Percentiles rank a stretch among this genome's conserved stretches.
These are phyloP conservation scores for Elymus sibiricus DNA, from an alignment of 176 grass and related monocot genomes.

Conservation along the genomic window DNA sequence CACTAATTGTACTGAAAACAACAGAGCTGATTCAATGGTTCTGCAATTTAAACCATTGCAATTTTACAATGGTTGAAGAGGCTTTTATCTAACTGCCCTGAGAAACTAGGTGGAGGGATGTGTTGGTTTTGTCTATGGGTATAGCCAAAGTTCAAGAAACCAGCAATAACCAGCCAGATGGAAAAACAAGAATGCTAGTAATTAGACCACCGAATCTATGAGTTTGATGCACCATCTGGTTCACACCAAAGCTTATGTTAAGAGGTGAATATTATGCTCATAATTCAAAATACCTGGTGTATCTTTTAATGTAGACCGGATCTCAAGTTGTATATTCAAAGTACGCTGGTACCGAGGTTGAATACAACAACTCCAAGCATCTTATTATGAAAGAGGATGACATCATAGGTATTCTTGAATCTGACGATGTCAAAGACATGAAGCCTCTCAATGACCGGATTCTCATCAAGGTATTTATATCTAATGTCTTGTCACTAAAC, in stretches of 20 bases:
- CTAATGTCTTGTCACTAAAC: not conserved
- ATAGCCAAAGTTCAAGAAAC: not conserved
- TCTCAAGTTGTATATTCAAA: constrained; percentile 76
- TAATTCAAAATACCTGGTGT: not conserved
- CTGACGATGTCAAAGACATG: constrained; percentile 73
- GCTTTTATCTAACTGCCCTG: not conserved
- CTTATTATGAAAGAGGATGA: constrained; percentile 92
- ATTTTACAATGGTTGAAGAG: not conserved
- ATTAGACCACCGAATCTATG: not conserved
- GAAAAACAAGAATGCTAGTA: not conserved
- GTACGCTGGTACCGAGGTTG: constrained; percentile 77
- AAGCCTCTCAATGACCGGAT: constrained; percentile 73
- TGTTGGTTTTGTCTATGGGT: not conserved
- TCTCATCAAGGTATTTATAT: constrained; percentile 69
- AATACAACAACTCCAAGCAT: constrained; percentile 73
- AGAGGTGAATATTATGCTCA: not conserved
- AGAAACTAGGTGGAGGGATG: not conserved
- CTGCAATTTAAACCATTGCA: not conserved
- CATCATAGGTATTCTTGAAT: constrained; percentile 75
- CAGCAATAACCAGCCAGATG: not conserved
- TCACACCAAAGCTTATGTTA: not conserved
- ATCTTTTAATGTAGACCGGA: constrained; percentile 45
- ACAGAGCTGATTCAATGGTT: not conserved
- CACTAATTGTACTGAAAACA: not conserved
- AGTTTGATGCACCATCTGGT: not conserved